These are phyloP conservation scores for Guyanaporus albipodus DNA, from an alignment of 768 basidiomycete species.

Conservation along the genomic window DNA sequence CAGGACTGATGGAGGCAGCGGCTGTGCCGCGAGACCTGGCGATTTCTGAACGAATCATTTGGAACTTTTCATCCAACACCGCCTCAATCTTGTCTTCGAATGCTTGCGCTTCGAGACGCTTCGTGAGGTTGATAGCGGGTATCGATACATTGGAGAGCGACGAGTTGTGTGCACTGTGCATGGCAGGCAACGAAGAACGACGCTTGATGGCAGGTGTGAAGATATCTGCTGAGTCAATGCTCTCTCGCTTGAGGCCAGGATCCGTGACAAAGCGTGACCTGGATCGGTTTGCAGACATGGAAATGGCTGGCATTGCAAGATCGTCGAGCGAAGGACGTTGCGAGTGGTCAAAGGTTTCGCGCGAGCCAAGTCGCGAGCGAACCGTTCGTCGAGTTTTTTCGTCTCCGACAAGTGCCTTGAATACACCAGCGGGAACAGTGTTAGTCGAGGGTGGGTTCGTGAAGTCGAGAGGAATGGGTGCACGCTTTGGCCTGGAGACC, in stretches of 20 bases:
- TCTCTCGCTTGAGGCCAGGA: slow-evolving; percentile 40
- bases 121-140: slow-evolving; percentile 49
- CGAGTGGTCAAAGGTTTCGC: slow-evolving; percentile 67
- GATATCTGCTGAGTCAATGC: slow-evolving; percentile 35
- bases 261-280: slow-evolving; percentile 56
- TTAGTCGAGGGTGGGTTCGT: slow-evolving; percentile 59
- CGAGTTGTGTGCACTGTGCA: slow-evolving; percentile 44
- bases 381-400: slow-evolving; percentile 67
- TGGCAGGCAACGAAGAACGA: slow-evolving; percentile 55
- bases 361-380: slow-evolving; percentile 73
- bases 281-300: slow-evolving; percentile 55
- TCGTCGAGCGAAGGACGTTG: slow-evolving; percentile 77
- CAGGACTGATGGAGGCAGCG: slow-evolving; percentile 35
- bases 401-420: slow-evolving; percentile 72
- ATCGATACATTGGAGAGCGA: slow-evolving; percentile 43
- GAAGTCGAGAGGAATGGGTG: slow-evolving; percentile 80
- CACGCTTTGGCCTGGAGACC: slow-evolving; percentile 48
- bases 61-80: slow-evolving; percentile 70
- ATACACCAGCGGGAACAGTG: slow-evolving; percentile 80
- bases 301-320: slow-evolving; percentile 60
- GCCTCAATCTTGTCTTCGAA: slow-evolving; percentile 58
- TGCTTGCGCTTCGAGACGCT: slow-evolving; percentile 55
- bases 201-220: slow-evolving; percentile 45
- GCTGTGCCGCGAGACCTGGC: slow-evolving; percentile 22
- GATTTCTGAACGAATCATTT: slow-evolving; percentile 43